Percentiles rank a stretch among this genome's conserved stretches.
phyloP scores from a whole-genome alignment of 2,329 filamentous ascomycete species.

The Chaetomiaceae sp. region DNA sequence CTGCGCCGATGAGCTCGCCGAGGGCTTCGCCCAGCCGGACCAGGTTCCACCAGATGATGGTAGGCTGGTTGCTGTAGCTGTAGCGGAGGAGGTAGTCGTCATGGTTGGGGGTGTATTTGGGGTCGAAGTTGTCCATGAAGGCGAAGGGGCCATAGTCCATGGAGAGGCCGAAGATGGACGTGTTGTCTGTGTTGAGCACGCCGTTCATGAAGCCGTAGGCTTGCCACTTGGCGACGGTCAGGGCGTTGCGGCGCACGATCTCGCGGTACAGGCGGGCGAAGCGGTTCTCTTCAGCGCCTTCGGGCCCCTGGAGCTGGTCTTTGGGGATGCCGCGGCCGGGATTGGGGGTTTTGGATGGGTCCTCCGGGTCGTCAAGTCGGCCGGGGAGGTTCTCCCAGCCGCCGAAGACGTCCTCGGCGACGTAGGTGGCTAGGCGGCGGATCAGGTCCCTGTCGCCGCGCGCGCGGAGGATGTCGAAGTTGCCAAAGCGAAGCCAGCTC shows the following conservation, averaged over 20 bases:
- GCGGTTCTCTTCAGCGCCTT: constrained; percentile 71
- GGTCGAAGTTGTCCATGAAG: constrained; percentile 96
- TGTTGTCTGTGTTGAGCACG: constrained; percentile 97
- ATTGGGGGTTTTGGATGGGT: constrained; percentile 40
- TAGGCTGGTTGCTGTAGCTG: constrained; percentile 88
- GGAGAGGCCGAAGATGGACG: constrained; percentile 79
- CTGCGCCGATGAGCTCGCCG: constrained; percentile 81
- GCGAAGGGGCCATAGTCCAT: constrained; percentile 97
- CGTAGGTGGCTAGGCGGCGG: constrained; percentile 71
- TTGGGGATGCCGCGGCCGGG: constrained; percentile 50
- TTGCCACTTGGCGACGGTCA: constrained; percentile 89
- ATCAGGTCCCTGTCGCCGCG: constrained; percentile 73
- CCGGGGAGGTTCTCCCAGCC: constrained; percentile 82
- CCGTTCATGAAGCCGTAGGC: constrained; percentile 99
- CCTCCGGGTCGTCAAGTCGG: constrained; percentile 48
- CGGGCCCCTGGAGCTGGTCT: constrained; percentile 60
- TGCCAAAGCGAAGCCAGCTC: constrained; percentile 89
- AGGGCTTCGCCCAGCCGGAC: constrained; percentile 85
- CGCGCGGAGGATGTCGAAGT: constrained; percentile 84
- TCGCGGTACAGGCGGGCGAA: constrained; percentile 85
- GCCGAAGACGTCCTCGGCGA: constrained; percentile 79
- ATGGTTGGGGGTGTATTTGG: constrained; percentile 91
- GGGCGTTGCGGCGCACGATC: constrained; percentile 77
- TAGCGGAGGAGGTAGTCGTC: constrained; percentile 87
- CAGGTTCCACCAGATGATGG: constrained; percentile 98